Conservation (phyloP, 164 flowering plant species). For the Tetracentron sinense region DNA sequence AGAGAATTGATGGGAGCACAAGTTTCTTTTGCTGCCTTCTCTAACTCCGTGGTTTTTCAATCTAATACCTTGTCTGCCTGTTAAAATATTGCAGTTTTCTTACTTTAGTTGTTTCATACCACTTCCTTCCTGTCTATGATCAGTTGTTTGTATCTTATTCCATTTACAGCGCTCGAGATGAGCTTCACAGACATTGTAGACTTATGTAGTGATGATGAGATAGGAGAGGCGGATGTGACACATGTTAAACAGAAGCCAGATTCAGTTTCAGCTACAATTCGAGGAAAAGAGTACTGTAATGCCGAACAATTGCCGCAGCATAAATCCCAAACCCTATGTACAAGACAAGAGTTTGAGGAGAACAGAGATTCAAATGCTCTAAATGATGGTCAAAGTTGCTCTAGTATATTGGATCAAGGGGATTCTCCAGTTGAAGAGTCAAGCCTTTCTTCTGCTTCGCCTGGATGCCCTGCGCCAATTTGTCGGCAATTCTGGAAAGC, state of each 20-base stretch:
- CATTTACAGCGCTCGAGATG: constrained; percentile 35
- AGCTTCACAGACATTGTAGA: constrained; percentile 33
- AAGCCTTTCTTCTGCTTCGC: constrained; percentile 38
- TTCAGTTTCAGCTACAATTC: background rate
- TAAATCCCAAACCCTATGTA: constrained; percentile 15
- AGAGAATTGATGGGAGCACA: background rate
- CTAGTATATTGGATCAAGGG: constrained; percentile 38
- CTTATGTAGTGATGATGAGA: constrained; percentile 43
- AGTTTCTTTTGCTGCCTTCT: background rate
- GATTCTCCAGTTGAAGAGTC: constrained; percentile 40
- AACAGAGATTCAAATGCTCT: constrained; percentile 31
- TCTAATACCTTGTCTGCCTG: too few species aligned
- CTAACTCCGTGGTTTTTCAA: too few species aligned
- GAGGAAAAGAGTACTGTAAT: constrained; percentile 1
- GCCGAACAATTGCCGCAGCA: constrained; percentile 14
- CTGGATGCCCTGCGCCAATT: constrained; percentile 53
- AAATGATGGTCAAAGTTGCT: constrained; percentile 38
- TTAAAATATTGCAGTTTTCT: background rate
- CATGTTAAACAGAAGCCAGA: constrained; percentile 36
- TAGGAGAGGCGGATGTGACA: constrained; percentile 24
- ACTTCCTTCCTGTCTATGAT: background rate
- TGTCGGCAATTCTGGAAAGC: constrained; percentile 95
- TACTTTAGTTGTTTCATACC: background rate
- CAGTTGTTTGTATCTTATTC: constrained; percentile 6
- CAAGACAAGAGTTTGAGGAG: constrained; percentile 34